Conservation (phyloP, 345 rosid genomes). For the Brassica incana region DNA sequence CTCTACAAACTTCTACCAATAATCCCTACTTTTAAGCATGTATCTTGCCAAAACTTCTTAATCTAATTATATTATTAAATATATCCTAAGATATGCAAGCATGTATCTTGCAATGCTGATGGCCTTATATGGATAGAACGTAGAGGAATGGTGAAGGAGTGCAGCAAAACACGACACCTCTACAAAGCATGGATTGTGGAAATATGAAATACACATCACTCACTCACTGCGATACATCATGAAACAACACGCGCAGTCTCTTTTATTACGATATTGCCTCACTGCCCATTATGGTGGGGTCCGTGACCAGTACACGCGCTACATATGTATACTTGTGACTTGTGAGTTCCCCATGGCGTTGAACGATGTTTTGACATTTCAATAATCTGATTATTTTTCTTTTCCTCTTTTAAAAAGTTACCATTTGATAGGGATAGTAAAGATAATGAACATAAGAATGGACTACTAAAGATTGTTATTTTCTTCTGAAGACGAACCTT, state of each 20-base stretch:
- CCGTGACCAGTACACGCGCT: constrained; percentile 1
- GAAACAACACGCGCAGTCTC: constrained; percentile 36
- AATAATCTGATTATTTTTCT: background rate
- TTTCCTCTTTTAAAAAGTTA: background rate
- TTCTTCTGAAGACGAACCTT: background rate
- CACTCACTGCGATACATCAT: constrained; percentile 32
- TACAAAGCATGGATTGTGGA: constrained; percentile 34
- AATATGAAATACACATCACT: constrained; percentile 30
- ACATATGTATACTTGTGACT: constrained; percentile 31
- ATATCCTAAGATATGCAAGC: too few relatives aligned
- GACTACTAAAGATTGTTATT: background rate
- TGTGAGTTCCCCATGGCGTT: constrained; percentile 7
- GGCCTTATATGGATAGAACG: constrained; percentile 8
- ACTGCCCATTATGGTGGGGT: constrained; percentile 15
- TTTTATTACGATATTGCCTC: constrained; percentile 4
- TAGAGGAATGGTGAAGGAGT: constrained; percentile 11
- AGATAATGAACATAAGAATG: background rate
- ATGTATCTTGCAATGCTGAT: too few relatives aligned
- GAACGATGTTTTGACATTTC: background rate
- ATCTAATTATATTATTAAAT: too few relatives aligned
- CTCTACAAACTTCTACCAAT: too few relatives aligned
- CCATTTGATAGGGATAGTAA: too few relatives aligned
- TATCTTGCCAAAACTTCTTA: too few relatives aligned
- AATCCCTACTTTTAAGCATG: too few relatives aligned
- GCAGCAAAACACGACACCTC: constrained; percentile 22